Percentiles rank a stretch among this genome's conserved stretches.
phyloP scores from a whole-genome alignment of 2,329 filamentous ascomycete genomes.

The Lecanicillium sp. region DNA sequence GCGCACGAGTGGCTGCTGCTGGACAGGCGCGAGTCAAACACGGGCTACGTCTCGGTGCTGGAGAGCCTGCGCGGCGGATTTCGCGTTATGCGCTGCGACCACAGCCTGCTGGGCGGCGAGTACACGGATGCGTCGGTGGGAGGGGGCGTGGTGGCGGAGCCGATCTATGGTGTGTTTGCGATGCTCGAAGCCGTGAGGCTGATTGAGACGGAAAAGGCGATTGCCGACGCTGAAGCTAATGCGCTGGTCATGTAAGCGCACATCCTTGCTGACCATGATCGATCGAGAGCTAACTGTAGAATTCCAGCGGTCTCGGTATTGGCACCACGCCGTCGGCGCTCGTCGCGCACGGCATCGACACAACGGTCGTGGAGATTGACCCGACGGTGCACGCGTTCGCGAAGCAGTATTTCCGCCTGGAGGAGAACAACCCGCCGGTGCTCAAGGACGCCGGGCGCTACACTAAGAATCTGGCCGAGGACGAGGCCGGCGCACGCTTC shows the following conservation, averaged over 20 bases:
- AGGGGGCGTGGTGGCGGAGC: constrained; percentile 61
- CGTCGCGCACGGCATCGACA: constrained; percentile 81
- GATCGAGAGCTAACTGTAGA: neutral
- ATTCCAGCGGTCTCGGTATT: constrained; percentile 72
- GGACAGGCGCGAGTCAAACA: constrained; percentile 77
- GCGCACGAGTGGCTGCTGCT: constrained; percentile 66
- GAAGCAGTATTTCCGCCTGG: constrained; percentile 73
- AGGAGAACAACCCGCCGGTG: constrained; percentile 68
- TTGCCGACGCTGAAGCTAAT: constrained; percentile 60
- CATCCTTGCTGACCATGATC: constrained; percentile 8
- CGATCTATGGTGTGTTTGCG: constrained; percentile 92
- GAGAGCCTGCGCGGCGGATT: constrained; percentile 68
- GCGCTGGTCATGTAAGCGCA: constrained; percentile 75
- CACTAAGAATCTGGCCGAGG: constrained; percentile 40
- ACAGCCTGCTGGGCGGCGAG: constrained; percentile 87
- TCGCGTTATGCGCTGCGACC: constrained; percentile 83
- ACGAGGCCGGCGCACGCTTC: constrained; percentile 46
- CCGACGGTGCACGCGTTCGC: constrained; percentile 83
- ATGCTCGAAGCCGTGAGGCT: constrained; percentile 90
- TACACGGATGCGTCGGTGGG: constrained; percentile 55
- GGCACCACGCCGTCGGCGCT: constrained; percentile 86
- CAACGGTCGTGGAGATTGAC: constrained; percentile 92
- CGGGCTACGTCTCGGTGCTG: constrained; percentile 87
- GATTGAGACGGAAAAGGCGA: constrained; percentile 52
- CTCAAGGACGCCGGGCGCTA: constrained; percentile 79